Conservation (phyloP, 2,329 filamentous ascomycete species). For the Epichloe festucae region DNA sequence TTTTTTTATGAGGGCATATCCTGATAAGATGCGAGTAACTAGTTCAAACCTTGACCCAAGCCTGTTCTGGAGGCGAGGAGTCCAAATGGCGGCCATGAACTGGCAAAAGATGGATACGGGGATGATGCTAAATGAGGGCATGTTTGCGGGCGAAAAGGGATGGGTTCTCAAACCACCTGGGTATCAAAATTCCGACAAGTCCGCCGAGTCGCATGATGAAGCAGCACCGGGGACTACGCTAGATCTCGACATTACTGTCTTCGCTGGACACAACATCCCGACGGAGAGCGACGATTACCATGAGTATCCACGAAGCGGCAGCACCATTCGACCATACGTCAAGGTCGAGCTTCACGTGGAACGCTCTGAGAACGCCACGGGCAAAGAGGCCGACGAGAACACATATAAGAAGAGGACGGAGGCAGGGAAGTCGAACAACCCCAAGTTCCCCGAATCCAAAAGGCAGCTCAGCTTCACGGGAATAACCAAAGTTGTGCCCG, state of each 20-base stretch:
- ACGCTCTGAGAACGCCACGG: conserved; percentile 27
- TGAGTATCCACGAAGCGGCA: conserved; percentile 18
- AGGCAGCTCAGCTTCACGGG: conserved; percentile 45
- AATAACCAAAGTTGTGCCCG: conserved; percentile 47
- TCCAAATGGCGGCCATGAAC: conserved; percentile 96
- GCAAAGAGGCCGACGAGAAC: conserved; percentile 28
- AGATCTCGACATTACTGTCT: conserved; percentile 56
- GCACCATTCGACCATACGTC: conserved; percentile 52
- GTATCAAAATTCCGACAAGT: conserved; percentile 43
- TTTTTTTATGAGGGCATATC: conserved; percentile 87
- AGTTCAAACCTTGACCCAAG: conserved; percentile 94
- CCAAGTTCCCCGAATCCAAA: conserved; percentile 44
- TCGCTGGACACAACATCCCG: conserved; percentile 61
- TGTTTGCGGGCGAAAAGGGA: conserved; percentile 79
- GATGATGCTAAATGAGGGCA: conserved; percentile 93
- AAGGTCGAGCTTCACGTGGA: conserved; percentile 75
- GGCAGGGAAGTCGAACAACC: conserved; percentile 44
- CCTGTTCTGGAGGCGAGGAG: conserved; percentile 81
- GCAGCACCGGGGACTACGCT: conserved; percentile 40
- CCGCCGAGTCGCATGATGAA: conserved; percentile 28
- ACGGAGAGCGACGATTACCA: conserved; percentile 17
- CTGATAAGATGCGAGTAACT: conserved; percentile 61
- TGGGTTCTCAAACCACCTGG: conserved; percentile 77
- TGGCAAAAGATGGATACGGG: conserved; percentile 92
- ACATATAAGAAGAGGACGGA: conserved; percentile 48